Conservation (phyloP, 2,329 filamentous ascomycete species). For the Xylaria sp. region DNA sequence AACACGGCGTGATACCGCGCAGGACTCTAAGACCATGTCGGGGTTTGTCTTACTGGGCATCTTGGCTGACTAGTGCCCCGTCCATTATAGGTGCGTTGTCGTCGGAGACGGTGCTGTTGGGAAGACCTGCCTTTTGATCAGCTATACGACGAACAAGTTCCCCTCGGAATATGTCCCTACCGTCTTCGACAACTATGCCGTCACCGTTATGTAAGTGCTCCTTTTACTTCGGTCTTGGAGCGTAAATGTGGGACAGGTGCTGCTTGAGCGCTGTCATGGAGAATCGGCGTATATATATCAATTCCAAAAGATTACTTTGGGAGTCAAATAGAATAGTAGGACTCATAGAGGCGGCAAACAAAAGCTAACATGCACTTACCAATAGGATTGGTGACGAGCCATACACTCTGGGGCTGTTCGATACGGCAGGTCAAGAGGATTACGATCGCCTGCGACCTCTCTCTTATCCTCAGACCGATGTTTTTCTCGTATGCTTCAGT, state of each 20-base stretch:
- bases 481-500: conserved; percentile 98
- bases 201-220: conserved; percentile 91
- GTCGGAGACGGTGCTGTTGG: conserved; percentile 99
- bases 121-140: conserved; percentile 98
- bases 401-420: conserved; percentile 95
- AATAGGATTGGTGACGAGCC: conserved; percentile 98
- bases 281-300: conserved; percentile 5
- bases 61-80: conserved; percentile 28
- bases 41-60: conserved; percentile 13
- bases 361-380: conserved; percentile 25
- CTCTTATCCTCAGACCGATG: conserved; percentile 97
- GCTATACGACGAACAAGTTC: conserved; percentile 99
- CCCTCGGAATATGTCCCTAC: conserved; percentile 99
- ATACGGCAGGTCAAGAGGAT: conserved; percentile 99
- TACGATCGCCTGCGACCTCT: conserved; percentile 96
- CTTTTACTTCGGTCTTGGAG: background rate
- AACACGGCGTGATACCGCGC: conserved; percentile 19
- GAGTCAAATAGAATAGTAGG: background rate
- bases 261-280: background rate
- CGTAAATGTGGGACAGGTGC: background rate
- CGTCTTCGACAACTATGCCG: conserved; percentile 99
- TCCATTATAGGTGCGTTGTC: conserved; percentile 81
- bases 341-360: background rate
- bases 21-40: conserved; percentile 6
- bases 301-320: background rate